Evolutionary conservation across 2,329 filamentous ascomycete genomes (phyloP).

Genomic region (Penicillium olsonii): DNA sequence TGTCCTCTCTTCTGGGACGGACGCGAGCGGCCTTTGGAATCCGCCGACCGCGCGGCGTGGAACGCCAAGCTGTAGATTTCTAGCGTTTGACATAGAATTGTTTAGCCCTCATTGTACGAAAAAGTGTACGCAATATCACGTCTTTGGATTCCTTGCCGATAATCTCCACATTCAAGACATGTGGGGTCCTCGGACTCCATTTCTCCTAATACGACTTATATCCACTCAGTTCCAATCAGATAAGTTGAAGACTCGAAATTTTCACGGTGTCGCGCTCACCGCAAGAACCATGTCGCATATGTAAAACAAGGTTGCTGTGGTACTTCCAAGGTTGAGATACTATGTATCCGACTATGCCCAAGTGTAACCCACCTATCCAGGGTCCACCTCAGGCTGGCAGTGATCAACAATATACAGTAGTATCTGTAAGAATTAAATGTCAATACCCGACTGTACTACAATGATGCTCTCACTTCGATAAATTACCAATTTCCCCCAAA

Average conservation of each 20-base stretch:
- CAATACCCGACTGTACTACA: too few species aligned
- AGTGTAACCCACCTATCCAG: too few species aligned
- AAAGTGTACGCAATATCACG: neutral
- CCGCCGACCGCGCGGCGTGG: slow-evolving; percentile 49
- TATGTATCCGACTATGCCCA: too few species aligned
- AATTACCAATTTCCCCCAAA: too few species aligned
- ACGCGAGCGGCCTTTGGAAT: slow-evolving; percentile 45
- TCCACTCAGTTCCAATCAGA: slow-evolving; percentile 5
- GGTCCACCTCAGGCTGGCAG: too few species aligned
- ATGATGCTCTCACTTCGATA: too few species aligned
- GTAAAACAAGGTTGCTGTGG: too few species aligned
- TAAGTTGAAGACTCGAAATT: neutral
- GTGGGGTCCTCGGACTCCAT: neutral
- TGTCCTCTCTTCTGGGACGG: slow-evolving; percentile 54
- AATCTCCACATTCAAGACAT: neutral
- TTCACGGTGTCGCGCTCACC: neutral
- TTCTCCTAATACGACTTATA: neutral
- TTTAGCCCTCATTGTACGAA: slow-evolving; percentile 3
- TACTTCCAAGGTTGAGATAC: too few species aligned
- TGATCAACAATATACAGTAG: too few species aligned
- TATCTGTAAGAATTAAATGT: too few species aligned
- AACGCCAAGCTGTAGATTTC: slow-evolving; percentile 47
- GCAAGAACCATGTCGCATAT: too few species aligned
- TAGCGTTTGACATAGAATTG: neutral
- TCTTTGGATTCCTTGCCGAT: neutral